A percentile compares a stretch with the other conserved stretches of the same genome.
phyloP scores from a whole-genome alignment of 306 rosid genomes.

The Ziziphus jujuba region DNA sequence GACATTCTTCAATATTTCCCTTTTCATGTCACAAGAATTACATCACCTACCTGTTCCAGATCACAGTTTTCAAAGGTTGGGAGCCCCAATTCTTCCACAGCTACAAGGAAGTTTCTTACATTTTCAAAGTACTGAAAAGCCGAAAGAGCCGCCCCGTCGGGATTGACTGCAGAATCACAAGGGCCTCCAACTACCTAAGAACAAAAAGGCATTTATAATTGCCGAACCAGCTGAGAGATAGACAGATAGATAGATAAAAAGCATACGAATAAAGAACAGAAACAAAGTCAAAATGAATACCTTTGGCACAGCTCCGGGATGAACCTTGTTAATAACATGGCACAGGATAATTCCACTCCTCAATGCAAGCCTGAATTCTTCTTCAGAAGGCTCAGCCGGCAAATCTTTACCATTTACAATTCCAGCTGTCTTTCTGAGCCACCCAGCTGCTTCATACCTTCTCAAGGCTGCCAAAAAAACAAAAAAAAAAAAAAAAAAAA shows the following conservation, averaged over 20 bases:
- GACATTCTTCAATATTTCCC: not conserved
- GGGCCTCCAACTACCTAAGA: slow-evolving; percentile 61
- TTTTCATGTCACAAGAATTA: slow-evolving; percentile 2
- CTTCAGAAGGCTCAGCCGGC: slow-evolving; percentile 94
- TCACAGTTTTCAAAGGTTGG: slow-evolving; percentile 88
- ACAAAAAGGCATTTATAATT: not conserved
- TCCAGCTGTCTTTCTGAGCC: slow-evolving; percentile 74
- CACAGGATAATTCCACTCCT: slow-evolving; percentile 90
- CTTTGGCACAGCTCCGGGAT: slow-evolving; percentile 76
- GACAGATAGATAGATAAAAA: too few species aligned
- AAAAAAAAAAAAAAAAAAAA: too few species aligned
- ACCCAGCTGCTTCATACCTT: slow-evolving; percentile 87
- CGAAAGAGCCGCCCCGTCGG: slow-evolving; percentile 64
- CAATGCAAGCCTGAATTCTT: slow-evolving; percentile 76
- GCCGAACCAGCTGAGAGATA: slow-evolving; percentile 5
- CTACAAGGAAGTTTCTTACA: slow-evolving; percentile 55
- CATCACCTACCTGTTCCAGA: slow-evolving; percentile 64
- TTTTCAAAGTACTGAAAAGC: slow-evolving; percentile 63
- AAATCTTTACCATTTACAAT: slow-evolving; percentile 85
- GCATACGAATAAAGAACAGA: slow-evolving; percentile 3
- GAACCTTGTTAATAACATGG: slow-evolving; percentile 75
- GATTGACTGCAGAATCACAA: slow-evolving; percentile 39
- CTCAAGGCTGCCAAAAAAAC: slow-evolving; percentile 88
- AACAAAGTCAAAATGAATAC: slow-evolving; percentile 34
- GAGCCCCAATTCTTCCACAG: slow-evolving; percentile 63